These are phyloP conservation scores for Cryptococcus hybrid DNA, from an alignment of 1,284 basidiomycete species.

Conservation along the genomic window DNA sequence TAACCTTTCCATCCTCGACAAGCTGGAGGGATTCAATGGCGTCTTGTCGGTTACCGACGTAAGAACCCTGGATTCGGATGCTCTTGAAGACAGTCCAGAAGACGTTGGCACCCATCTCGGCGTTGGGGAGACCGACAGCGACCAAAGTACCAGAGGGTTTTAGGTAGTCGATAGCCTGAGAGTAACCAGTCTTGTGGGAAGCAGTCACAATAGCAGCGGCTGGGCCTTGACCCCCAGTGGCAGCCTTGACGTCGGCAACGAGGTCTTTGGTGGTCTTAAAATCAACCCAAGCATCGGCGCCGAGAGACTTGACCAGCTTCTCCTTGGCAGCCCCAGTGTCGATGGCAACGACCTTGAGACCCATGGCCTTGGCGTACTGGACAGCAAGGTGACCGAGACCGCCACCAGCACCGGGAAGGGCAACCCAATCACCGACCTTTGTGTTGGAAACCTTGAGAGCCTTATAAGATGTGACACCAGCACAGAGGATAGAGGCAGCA, in stretches of 20 bases:
- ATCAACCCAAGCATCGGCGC: conserved; percentile 70
- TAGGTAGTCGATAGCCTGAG: conserved; percentile 68
- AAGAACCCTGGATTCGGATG: conserved; percentile 68
- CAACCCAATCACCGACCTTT: conserved; percentile 71
- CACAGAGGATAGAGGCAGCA: conserved; percentile 79
- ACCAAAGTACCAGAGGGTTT: conserved; percentile 63
- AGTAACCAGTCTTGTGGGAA: conserved; percentile 58
- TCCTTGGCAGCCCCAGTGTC: conserved; percentile 73
- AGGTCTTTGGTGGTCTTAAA: conserved; percentile 55
- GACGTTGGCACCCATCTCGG: conserved; percentile 60
- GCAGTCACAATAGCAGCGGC: conserved; percentile 69
- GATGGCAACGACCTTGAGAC: conserved; percentile 69
- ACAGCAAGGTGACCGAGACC: conserved; percentile 32
- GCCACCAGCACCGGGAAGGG: conserved; percentile 57
- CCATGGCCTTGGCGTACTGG: conserved; percentile 7
- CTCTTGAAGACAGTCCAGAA: conserved; percentile 71
- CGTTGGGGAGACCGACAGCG: conserved; percentile 67
- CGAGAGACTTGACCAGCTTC: conserved; percentile 53
- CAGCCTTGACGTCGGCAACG: conserved; percentile 52
- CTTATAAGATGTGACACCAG: conserved; percentile 62
- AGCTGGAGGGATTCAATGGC: conserved; percentile 68
- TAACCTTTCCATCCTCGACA: conserved; percentile 65
- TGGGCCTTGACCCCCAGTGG: conserved; percentile 66
- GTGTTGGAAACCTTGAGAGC: conserved; percentile 71
- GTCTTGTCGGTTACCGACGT: conserved; percentile 71